These are phyloP conservation scores for sorghum (Sorghum bicolor) DNA, from an alignment of 176 grass and related monocot species.

Conservation along the genomic window Sorghum_bicolor_NCBIv3 NC_012870.2:10428001-10428500, in stretches of 20 bases:
- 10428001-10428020: constrained; percentile 9
- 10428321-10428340: constrained; percentile 91
- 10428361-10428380: constrained; percentile 2
- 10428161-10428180: constrained; percentile 99
- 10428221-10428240: constrained; percentile 83
- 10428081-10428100: constrained; percentile 15
- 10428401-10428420: background rate
- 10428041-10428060: constrained; percentile 1
- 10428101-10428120: background rate
- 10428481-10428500: constrained; percentile 98
- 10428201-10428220: constrained; percentile 98
- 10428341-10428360: constrained; percentile 31
- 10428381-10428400: background rate
- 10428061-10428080: background rate
- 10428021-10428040: constrained; percentile 12
- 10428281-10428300: constrained; percentile 95
- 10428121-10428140: background rate
- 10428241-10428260: constrained; percentile 81
- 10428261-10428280: constrained; percentile 89
- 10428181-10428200: constrained; percentile 95
- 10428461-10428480: constrained; percentile 94
- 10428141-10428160: constrained; percentile 17
- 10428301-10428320: constrained; percentile 98
- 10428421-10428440: constrained; percentile 22
- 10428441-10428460: constrained; percentile 98